Evolutionary conservation across 2,329 filamentous ascomycete species (phyloP).

Genomic region (Trichoderma arundinaceum): DNA sequence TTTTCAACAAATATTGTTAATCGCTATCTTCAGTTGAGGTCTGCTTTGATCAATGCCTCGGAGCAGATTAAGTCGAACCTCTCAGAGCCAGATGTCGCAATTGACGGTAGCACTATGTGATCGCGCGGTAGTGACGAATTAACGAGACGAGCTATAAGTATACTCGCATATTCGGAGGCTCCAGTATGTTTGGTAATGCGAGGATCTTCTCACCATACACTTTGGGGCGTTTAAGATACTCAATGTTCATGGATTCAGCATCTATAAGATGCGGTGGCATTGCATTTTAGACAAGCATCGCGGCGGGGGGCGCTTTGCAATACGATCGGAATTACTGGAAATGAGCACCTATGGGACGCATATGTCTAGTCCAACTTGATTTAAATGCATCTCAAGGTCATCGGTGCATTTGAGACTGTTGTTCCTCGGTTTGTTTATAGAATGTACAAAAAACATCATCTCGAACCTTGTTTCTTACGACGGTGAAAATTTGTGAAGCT

Average conservation of each 20-base stretch:
- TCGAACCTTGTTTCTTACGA: no score
- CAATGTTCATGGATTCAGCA: background rate
- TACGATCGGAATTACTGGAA: no score
- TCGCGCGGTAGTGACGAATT: background rate
- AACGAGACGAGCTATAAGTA: background rate
- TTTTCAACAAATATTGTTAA: background rate
- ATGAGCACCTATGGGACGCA: no score
- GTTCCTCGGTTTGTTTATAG: no score
- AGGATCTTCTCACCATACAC: background rate
- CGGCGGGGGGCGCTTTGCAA: background rate
- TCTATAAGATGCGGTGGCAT: slow-evolving; percentile 7
- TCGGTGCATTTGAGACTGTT: no score
- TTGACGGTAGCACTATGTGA: background rate
- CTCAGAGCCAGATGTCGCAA: background rate
- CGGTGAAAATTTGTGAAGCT: no score
- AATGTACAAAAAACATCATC: no score
- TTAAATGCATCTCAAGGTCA: no score
- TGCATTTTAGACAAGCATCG: slow-evolving; percentile 8
- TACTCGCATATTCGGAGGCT: background rate
- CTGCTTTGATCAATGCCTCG: background rate
- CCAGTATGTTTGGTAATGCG: background rate
- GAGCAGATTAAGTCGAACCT: background rate
- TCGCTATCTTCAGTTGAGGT: background rate
- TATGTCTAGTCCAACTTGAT: no score
- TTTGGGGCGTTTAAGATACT: background rate